phyloP scores from a whole-genome alignment of 495 filamentous ascomycete species.

The Daldinia grandis region DNA sequence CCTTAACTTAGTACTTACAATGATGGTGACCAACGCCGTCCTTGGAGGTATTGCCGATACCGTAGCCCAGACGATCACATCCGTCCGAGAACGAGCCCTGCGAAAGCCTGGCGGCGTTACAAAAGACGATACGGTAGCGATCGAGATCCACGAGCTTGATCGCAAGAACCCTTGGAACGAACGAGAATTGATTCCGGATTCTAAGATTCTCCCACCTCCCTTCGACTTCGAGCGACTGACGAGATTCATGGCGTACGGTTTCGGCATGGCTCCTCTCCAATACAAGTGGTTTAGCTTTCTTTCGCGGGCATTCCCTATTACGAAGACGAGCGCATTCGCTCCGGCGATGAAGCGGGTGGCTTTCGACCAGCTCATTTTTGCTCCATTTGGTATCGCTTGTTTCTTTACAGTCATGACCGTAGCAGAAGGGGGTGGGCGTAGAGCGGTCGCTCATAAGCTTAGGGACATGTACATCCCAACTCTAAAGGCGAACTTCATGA shows the following conservation, averaged over 20 bases:
- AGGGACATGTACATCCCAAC: conserved; percentile 92
- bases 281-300: conserved; percentile 96
- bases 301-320: conserved; percentile 82
- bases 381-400: conserved; percentile 82
- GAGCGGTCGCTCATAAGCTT: conserved; percentile 84
- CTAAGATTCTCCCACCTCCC: conserved; percentile 70
- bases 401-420: conserved; percentile 99
- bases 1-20: conserved; percentile 76
- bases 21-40: conserved; percentile 97
- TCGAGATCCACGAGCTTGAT: conserved; percentile 90
- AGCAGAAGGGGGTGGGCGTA: conserved; percentile 88
- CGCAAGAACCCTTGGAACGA: conserved; percentile 76
- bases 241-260: conserved; percentile 95
- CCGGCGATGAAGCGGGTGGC: conserved; percentile 89
- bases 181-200: conserved; percentile 73
- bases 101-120: conserved; percentile 63
- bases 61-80: conserved; percentile 90
- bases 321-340: conserved; percentile 73
- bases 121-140: conserved; percentile 77
- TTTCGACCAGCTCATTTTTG: conserved; percentile 95
- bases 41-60: conserved; percentile 95
- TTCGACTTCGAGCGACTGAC: conserved; percentile 96
- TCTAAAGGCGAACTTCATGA: conserved; percentile 92
- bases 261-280: conserved; percentile 94
- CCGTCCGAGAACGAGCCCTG: conserved; percentile 72